Evolutionary conservation across 2,329 filamentous ascomycete species (phyloP), one percentile per base, ranked within the genome.

Genomic region (Fusarium newnesense): DNA sequence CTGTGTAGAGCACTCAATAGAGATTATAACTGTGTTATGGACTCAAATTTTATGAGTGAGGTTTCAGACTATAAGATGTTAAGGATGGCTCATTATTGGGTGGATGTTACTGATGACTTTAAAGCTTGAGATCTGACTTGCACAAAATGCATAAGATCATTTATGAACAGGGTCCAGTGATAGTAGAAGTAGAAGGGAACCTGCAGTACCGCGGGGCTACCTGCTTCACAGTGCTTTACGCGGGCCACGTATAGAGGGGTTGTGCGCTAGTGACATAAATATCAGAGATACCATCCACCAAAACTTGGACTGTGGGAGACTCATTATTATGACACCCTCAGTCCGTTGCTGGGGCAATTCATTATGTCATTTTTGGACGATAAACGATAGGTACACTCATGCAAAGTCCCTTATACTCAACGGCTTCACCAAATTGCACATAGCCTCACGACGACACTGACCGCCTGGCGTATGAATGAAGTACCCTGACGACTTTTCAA

Each of bases 321-420:
- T 24, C 15, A 24, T 47, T n/a, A 64, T 53, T 65, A 43, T 61
- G 44, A 11, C 49, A 39, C 54, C 67, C 60, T 60, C 43, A 46
- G 28, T 32, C 24, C 69, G 76, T 77, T 77, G 76, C 76, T 63
- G 64, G 74, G 76, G 76, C 73, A 74, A 77, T 75, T 56, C 36
- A 66, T 75, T 74, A 75, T 77, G 74, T 75, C 76, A 74, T 77
- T 67, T 56, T 42, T 57, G 54, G 53, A 50, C 39, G 42, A 68
- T 60, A 63, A 71, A 67, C 59, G 56, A 60, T 57, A 67, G 56
- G 58, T 57, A 67, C 54, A 49, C 60, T 46, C 39, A 62, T 63
- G 63, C 54, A 65, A 70, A 64, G 64, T 71, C 50, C 40, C 44
- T 61, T 52, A n/a, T 75, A 56, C 60, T 59, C 68, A 73, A 67